Evolutionary conservation across 2,329 filamentous ascomycete species (phyloP), one percentile per base, ranked within the genome.

Genomic region (Neofusicoccum parvum): DNA sequence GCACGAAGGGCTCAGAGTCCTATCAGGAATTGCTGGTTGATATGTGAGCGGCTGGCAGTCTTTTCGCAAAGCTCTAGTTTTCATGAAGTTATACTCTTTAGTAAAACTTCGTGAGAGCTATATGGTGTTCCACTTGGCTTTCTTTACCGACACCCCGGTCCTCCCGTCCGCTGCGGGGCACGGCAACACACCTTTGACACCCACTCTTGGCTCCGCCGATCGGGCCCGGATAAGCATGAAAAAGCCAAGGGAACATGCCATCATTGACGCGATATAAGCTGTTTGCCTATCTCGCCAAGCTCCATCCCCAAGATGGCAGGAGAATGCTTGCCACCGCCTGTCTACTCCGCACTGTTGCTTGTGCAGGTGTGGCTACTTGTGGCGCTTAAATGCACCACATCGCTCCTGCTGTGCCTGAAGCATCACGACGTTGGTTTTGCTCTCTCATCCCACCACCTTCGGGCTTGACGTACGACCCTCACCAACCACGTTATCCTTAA

Each of bases 161-260:
- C 17, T 43, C 5, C 37, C 53, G 39, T 27, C 39, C 39, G 14
- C 39, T 58, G 39, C 53, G 53, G 53, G 50, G 50, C 32, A 53
- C n/a, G 9, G 34, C 32, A 37, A 14, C 50, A 17, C n/a, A 37
- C 2, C 14, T n/a, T 53, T 12, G 5, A 12, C 34, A 34, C 50
- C 50, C 50, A 53, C 50, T 53, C 50, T 53, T 53, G 50, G 50
- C 34, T 37, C 4, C 14, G 50, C 50, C 50, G 50, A 53, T 53
- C 50, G 15, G 15, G 10, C 15, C 48, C 32, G 10, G 50, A 53
- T 53, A 39, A 53, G 32, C 50, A 37, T 39, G 32, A 15, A 5
- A 37, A 5, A 37, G 32, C 17, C 23, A 32, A 51, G 7, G 14
- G 4, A 51, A 23, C 23, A n/a, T 51, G 48, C 5, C 27, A 23